Evolutionary conservation across 306 rosid genomes (phyloP), one percentile per base, ranked within the genome.

Genomic region (Ziziphus jujuba): DNA sequence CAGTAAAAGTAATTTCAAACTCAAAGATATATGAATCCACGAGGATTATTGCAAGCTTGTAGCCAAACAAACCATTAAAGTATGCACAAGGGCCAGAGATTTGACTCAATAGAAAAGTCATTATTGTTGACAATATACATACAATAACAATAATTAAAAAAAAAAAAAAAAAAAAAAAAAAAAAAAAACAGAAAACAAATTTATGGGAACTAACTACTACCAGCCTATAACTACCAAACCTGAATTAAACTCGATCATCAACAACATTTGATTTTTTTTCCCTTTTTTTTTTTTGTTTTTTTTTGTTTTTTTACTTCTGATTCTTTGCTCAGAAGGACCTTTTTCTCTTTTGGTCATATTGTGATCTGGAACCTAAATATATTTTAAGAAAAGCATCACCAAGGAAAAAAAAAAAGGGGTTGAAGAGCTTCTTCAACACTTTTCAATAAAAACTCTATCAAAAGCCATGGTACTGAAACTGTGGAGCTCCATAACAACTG

Each of bases 391-490:
- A 68, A 56, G 22, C 38, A 43, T 49, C 72, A 54, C 62, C 16
- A 53, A 23, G 9, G 59, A 61, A 56, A 75, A 54, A n/a, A n/a
- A n/a, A n/a, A n/a, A n/a, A n/a, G n/a, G n/a, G n/a, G n/a, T n/a
- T n/a, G n/a, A n/a, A 3, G 22, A 24, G 57, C 28, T 33, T 8
- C 56, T 40, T 23, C 63, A 59, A 33, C n/a, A n/a, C n/a, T n/a
- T n/a, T n/a, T n/a, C n/a, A n/a, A n/a, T n/a, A n/a, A n/a, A n/a
- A n/a, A n/a, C n/a, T n/a, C 44, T 15, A 38, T 86, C 79, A 72
- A 72, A 78, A 84, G 61, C 89, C 88, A 62, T 65, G 78, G 65
- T 76, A 87, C 40, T 79, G 87, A 67, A 82, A 81, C 48, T 89
- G 92, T 9, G 68, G 48, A 25, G 69, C 63, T 59, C 69, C 86